Conservation (phyloP, 2,329 filamentous ascomycete genomes). For the Colletotrichum sp. region DNA sequence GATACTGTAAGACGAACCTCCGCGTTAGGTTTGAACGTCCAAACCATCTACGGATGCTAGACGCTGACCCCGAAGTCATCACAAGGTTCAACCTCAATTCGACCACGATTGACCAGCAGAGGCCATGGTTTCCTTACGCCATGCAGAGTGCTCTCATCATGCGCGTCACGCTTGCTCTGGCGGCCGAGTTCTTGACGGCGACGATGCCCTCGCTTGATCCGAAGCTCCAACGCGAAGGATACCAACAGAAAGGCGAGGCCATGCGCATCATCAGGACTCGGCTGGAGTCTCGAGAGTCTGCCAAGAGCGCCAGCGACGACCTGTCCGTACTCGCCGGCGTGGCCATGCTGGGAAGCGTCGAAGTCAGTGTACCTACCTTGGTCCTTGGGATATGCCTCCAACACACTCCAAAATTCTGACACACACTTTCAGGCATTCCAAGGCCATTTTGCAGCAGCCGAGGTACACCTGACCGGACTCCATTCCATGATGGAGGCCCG, state of each 20-base stretch:
- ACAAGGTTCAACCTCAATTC: slow-evolving; percentile 22
- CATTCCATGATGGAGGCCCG: slow-evolving; percentile 16
- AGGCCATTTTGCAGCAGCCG: slow-evolving; percentile 17
- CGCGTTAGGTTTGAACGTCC: neutral
- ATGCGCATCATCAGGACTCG: slow-evolving; percentile 17
- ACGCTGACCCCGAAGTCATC: slow-evolving; percentile 13
- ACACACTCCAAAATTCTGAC: neutral
- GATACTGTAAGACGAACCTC: slow-evolving; percentile 13
- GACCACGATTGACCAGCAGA: slow-evolving; percentile 12
- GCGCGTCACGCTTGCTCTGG: slow-evolving; percentile 19
- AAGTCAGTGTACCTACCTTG: neutral
- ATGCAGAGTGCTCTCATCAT: slow-evolving; percentile 22
- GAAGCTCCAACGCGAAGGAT: slow-evolving; percentile 16
- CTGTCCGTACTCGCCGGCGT: slow-evolving; percentile 10
- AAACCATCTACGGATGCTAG: neutral
- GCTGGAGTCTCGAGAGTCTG: neutral
- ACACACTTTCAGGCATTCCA: slow-evolving; percentile 13
- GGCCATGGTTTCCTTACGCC: slow-evolving; percentile 23
- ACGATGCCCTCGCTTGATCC: slow-evolving; percentile 12
- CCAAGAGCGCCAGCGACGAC: neutral
- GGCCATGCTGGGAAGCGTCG: slow-evolving; percentile 17
- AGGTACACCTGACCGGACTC: slow-evolving; percentile 18
- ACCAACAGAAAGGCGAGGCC: slow-evolving; percentile 19
- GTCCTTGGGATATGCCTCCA: neutral
- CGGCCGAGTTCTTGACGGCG: slow-evolving; percentile 16